These are phyloP conservation scores for Dendrocalamus latiflorus DNA, from an alignment of 202 grass and related monocot species.

Conservation along the genomic window DNA sequence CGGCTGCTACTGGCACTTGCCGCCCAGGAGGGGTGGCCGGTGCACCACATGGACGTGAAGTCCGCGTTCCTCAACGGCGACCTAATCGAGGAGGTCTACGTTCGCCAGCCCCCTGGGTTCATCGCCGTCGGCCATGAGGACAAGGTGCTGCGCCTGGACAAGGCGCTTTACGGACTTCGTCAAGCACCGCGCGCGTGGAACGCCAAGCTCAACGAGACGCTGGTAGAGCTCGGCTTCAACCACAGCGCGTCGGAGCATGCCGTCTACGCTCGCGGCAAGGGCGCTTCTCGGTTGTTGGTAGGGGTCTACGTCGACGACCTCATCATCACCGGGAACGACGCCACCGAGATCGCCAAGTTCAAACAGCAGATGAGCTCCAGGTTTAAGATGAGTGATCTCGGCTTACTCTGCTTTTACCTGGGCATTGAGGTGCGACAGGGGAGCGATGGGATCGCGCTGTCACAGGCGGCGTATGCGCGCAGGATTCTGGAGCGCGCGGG, in stretches of 20 bases:
- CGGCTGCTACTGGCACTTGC: neutral
- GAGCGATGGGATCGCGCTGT: neutral
- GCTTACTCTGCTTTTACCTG: neutral
- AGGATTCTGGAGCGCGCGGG: neutral
- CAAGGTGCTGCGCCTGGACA: neutral
- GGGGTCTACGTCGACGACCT: neutral
- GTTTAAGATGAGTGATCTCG: neutral
- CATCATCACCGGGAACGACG: neutral
- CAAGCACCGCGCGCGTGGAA: neutral
- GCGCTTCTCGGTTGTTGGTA: fast-evolving
- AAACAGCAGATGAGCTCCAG: neutral
- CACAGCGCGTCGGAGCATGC: neutral
- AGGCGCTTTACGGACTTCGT: neutral
- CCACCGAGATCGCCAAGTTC: neutral
- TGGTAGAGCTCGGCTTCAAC: neutral
- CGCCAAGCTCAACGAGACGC: neutral
- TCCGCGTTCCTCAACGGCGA: neutral
- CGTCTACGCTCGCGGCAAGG: neutral
- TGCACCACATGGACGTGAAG: neutral
- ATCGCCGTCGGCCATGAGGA: fast-evolving
- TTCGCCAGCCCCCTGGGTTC: neutral
- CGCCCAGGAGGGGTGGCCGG: neutral
- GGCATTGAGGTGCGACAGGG: neutral
- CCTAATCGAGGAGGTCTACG: neutral
- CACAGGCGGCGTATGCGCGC: neutral